Conservation (phyloP, 768 basidiomycete genomes). For the Coprinopsis strossmayeri region DNA sequence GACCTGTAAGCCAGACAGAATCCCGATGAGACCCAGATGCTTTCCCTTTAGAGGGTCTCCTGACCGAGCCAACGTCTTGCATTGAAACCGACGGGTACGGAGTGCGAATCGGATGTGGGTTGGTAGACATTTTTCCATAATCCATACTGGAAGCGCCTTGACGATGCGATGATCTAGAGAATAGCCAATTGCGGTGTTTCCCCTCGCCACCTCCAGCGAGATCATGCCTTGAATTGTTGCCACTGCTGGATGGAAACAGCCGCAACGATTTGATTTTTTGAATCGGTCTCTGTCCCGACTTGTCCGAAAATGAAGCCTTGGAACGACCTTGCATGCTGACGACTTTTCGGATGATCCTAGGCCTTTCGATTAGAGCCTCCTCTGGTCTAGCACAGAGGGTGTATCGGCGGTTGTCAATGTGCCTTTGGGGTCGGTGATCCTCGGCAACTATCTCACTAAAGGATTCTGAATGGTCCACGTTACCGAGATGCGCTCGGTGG, state of each 20-base stretch:
- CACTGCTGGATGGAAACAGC: constrained; percentile 14
- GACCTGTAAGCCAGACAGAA: constrained; percentile 2
- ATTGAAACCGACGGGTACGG: constrained; percentile 4
- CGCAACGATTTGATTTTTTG: constrained; percentile 23
- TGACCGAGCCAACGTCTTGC: neutral
- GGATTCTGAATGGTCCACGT: neutral
- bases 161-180: neutral
- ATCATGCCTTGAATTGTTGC: neutral
- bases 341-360: constrained; percentile 31
- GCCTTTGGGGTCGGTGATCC: neutral
- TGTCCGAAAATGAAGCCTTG: constrained; percentile 10
- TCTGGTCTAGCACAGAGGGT: constrained; percentile 2
- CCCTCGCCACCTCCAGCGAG: neutral
- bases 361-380: constrained; percentile 15
- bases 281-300: constrained; percentile 15
- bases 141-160: constrained; percentile 2
- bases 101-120: neutral
- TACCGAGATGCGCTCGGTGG: neutral
- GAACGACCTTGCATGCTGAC: constrained; percentile 29
- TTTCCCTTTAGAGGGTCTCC: neutral
- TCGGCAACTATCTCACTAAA: neutral
- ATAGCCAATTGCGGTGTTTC: constrained; percentile 5
- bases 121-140: neutral
- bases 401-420: constrained; percentile 3
- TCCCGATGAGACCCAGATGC: neutral